Evolutionary conservation across 306 rosid genomes (phyloP), one percentile per base, ranked within the genome.

Genomic region (Delonix regia): DNA sequence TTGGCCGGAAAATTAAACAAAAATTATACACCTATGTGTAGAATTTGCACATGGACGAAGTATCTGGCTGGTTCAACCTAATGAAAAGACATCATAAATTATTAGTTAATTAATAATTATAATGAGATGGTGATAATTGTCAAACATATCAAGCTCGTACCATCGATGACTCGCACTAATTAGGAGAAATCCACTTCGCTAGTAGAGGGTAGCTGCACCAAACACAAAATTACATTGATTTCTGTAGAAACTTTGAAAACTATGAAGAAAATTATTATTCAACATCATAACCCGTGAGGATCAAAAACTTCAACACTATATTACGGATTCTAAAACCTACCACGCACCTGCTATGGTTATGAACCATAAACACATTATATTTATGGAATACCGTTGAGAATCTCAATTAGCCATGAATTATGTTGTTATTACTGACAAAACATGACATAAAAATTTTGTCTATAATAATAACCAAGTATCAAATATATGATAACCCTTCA

Each of bases 221-320:
- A 41, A 59, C 78, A 74, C 57, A 25, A 42, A 44, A 59, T 44
- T 74, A 59, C 69, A 44, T 28, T 44, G 42, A 47, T 41, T 74
- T 42, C 19, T 41, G 44, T 10, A 44, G 9, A 59, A 42, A 60
- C 69, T 27, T 25, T 24, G 34, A 39, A 59, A 42, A 60, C 69
- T 27, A 16, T 24, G 34, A 39, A 51, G 16, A 25, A 45, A 69
- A 16, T 56, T 36, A 15, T 55, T 55, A 38, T 4, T 15, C 12
- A 3, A 34, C 10, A 61, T 62, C 53, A 47, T 47, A 13, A 11
- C 15, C 16, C 12, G 15, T 44, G 49, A n/a, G n/a, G 15, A 12
- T 36, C n/a, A n/a, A n/a, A n/a, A n/a, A n/a, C n/a, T n/a, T n/a
- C n/a, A n/a, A n/a, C n/a, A n/a, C n/a, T n/a, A n/a, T n/a, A n/a